Evolutionary conservation across 441 rosid species (phyloP).

Genomic region (Omphalea diandra): DNA sequence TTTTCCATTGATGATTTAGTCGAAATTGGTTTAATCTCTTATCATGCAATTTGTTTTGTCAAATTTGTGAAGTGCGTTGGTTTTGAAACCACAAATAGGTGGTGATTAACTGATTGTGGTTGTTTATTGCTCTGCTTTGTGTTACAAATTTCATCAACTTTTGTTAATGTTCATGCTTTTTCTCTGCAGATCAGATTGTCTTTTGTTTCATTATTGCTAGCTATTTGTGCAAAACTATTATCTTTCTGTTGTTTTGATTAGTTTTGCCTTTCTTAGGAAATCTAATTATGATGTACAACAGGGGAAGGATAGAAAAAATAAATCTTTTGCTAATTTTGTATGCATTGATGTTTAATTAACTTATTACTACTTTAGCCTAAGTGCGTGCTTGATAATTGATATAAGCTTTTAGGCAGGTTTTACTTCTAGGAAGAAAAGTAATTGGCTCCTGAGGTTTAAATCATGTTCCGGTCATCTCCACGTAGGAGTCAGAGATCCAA

Average conservation of each 20-base stretch:
- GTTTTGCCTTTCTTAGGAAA: neutral
- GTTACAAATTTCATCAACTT: neutral
- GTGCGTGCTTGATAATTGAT: no score
- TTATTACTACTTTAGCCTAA: slow-evolving; percentile 15
- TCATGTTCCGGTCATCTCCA: slow-evolving; percentile 70
- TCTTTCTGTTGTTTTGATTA: neutral
- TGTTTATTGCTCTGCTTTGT: no score
- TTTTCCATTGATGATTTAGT: neutral
- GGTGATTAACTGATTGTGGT: no score
- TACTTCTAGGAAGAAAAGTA: no score
- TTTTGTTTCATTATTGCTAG: neutral
- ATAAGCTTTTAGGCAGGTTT: no score
- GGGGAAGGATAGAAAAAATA: neutral
- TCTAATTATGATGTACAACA: neutral
- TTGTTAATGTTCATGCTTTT: neutral
- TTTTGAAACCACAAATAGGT: neutral
- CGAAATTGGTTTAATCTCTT: neutral
- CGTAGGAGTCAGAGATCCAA: slow-evolving; percentile 68
- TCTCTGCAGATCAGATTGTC: neutral
- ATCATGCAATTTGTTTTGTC: neutral
- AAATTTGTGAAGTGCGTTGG: slow-evolving; percentile 6
- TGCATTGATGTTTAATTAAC: neutral
- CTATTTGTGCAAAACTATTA: neutral
- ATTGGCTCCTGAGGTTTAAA: slow-evolving; percentile 9
- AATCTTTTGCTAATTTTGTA: neutral